These are phyloP conservation scores for Cryptococcus sp. DNA, from an alignment of 1,284 basidiomycete species.

Conservation along the genomic window DNA sequence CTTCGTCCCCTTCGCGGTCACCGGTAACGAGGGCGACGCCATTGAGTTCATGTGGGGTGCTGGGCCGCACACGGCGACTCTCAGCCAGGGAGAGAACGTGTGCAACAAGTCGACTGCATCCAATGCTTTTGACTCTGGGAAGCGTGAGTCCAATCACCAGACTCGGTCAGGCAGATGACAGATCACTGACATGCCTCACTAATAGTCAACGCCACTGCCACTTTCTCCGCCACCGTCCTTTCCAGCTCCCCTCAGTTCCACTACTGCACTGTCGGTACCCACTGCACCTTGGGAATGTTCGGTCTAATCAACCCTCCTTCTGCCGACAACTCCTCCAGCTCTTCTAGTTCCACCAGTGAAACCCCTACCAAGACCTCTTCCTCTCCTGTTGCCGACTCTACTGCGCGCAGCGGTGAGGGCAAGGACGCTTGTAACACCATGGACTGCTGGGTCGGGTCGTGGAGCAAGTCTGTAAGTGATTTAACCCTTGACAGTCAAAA, in stretches of 20 bases:
- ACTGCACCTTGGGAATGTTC: slow-evolving; percentile 31
- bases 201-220: slow-evolving; percentile 28
- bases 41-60: slow-evolving; percentile 29
- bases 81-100: slow-evolving; percentile 23
- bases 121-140: slow-evolving; percentile 28
- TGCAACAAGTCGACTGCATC: slow-evolving; percentile 24
- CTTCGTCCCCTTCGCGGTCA: slow-evolving; percentile 30
- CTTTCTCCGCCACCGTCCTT: slow-evolving; percentile 17
- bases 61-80: slow-evolving; percentile 27
- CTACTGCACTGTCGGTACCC: slow-evolving; percentile 28
- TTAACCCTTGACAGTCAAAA: not conserved
- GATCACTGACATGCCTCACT: not conserved
- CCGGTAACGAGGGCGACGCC: slow-evolving; percentile 20
- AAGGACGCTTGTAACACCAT: slow-evolving; percentile 12
- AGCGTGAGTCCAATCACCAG: slow-evolving; percentile 16
- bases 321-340: not conserved
- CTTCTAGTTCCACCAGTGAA: slow-evolving; percentile 6
- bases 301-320: slow-evolving; percentile 23
- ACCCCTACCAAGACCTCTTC: slow-evolving; percentile 19
- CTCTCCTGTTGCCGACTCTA: slow-evolving; percentile 8
- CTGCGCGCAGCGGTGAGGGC: slow-evolving; percentile 19
- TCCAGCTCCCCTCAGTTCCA: slow-evolving; percentile 20
- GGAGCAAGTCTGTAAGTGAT: slow-evolving; percentile 17
- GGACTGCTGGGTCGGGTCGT: slow-evolving; percentile 26
- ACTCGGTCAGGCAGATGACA: not conserved